phyloP scores from a whole-genome alignment of 768 basidiomycete genomes.

The Leccinellum albellum region DNA sequence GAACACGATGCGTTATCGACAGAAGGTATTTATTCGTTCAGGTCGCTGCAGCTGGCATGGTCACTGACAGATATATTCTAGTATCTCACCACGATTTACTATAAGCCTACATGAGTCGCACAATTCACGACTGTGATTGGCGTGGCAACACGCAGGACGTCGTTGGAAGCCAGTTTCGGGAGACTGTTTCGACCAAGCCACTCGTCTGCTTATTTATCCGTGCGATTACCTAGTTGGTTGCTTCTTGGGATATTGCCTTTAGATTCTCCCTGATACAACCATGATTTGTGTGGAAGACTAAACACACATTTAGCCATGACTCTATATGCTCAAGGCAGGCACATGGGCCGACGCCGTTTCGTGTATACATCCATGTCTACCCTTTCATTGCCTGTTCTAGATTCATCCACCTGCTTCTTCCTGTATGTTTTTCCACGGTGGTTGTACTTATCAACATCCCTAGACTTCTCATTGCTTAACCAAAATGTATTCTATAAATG shows the following conservation, averaged over 20 bases:
- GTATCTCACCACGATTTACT: slow-evolving; percentile 85
- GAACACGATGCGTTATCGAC: slow-evolving; percentile 84
- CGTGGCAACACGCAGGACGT: slow-evolving; percentile 23
- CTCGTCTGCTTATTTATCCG: slow-evolving; percentile 25
- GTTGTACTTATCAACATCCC: slow-evolving; percentile 12
- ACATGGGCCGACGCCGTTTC: background rate
- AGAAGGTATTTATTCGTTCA: slow-evolving; percentile 58
- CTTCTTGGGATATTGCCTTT: slow-evolving; percentile 27
- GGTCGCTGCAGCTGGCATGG: slow-evolving; percentile 1
- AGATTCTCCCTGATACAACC: slow-evolving; percentile 23
- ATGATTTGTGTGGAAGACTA: slow-evolving; percentile 20
- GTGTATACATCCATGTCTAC: slow-evolving; percentile 9
- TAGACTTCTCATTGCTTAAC: slow-evolving; percentile 17
- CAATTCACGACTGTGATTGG: slow-evolving; percentile 6
- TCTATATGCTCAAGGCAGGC: slow-evolving; percentile 11
- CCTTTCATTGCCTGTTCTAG: slow-evolving; percentile 3
- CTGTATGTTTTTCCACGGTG: slow-evolving; percentile 16
- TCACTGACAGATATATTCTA: slow-evolving; percentile 30
- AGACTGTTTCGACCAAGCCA: slow-evolving; percentile 8
- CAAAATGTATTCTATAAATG: slow-evolving; percentile 16
- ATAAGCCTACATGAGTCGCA: slow-evolving; percentile 56
- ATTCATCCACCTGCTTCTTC: slow-evolving; percentile 10
- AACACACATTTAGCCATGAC: slow-evolving; percentile 11
- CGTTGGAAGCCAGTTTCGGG: slow-evolving; percentile 20
- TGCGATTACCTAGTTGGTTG: slow-evolving; percentile 21